These are phyloP conservation scores for Sechiopsis laciniata DNA, from an alignment of 306 rosid species.

Conservation along the genomic window DNA sequence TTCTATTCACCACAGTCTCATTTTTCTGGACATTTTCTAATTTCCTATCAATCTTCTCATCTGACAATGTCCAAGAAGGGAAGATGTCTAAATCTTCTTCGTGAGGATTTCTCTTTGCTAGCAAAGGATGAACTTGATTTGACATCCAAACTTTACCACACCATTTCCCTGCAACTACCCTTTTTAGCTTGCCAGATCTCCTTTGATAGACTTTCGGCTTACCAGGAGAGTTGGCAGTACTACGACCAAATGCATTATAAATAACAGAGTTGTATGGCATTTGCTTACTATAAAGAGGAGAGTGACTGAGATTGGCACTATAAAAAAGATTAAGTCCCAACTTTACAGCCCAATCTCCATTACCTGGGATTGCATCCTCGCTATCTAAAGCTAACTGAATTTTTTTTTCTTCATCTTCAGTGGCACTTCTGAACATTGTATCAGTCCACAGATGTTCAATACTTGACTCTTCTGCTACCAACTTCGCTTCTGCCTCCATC, in stretches of 20 bases:
- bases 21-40: constrained; percentile 36
- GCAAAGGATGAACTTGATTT: constrained; percentile 80
- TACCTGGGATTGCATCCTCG: constrained; percentile 79
- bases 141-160: constrained; percentile 99
- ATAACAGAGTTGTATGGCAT: constrained; percentile 95
- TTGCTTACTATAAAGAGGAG: constrained; percentile 95
- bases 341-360: constrained; percentile 98
- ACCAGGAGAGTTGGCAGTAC: constrained; percentile 47
- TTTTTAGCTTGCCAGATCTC: constrained; percentile 65
- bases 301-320: constrained; percentile 86
- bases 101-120: constrained; percentile 55
- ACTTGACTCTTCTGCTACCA: constrained; percentile 62
- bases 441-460: constrained; percentile 55
- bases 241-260: constrained; percentile 83
- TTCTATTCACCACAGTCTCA: constrained; percentile 30
- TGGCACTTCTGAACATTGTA: constrained; percentile 51
- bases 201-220: constrained; percentile 60
- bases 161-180: constrained; percentile 93
- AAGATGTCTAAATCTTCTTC: constrained; percentile 43
- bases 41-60: constrained; percentile 49
- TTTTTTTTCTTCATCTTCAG: constrained; percentile 67
- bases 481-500: constrained; percentile 81
- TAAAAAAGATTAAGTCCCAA: constrained; percentile 94
- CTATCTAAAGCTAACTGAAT: constrained; percentile 81
- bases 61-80: constrained; percentile 40